Evolutionary conservation across 306 rosid genomes (phyloP), one percentile per base, ranked within the genome.

Genomic region (Alnus glutinosa): DNA sequence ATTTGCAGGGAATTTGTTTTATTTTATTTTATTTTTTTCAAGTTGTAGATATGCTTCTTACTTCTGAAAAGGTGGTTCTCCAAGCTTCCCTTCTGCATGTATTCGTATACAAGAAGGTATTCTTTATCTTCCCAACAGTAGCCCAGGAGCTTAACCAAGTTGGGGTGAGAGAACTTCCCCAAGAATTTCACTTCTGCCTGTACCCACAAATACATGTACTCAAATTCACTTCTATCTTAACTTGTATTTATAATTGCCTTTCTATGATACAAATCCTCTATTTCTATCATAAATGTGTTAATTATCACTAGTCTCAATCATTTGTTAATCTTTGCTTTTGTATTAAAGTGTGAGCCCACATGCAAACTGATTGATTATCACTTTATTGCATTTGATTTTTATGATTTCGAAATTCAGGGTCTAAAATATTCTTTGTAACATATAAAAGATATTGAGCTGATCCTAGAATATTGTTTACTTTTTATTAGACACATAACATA

Each of bases 61-160:
- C 99, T 91, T 81, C 89, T 82, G 63, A 96, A 96, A n/a, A 96
- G 89, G 86, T 96, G 98, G 69, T 77, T 90, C 66, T 96, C 99
- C 80, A 93, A 80, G 80, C 99, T 96, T 1, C 99, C 99, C 78
- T 83, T 96, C 28, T 71, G 91, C 96, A 90, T 85, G 74, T 86
- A 85, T 55, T 96, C 94, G 18, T 93, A 96, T 0, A 93, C 94
- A 0, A 95, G 92, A 9, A 95, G 82, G 55, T 78, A 90, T 48
- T 89, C 85, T 19, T 81, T 81, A 2, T 90, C 93, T 77, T 95
- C 97, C 89, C 90, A 90, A 16, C 98, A 95, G 37, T 86, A 89
- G 0, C 99, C 99, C 9, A 91, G 34, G 2, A 95, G 90, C 57
- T 82, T 91, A 1, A 95, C 98, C 11, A 95, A 84, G 86, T 95